Evolutionary conservation across 2,329 filamentous ascomycete genomes (phyloP), one percentile per base, ranked within the genome.

Genomic region (Fusarium sp.): DNA sequence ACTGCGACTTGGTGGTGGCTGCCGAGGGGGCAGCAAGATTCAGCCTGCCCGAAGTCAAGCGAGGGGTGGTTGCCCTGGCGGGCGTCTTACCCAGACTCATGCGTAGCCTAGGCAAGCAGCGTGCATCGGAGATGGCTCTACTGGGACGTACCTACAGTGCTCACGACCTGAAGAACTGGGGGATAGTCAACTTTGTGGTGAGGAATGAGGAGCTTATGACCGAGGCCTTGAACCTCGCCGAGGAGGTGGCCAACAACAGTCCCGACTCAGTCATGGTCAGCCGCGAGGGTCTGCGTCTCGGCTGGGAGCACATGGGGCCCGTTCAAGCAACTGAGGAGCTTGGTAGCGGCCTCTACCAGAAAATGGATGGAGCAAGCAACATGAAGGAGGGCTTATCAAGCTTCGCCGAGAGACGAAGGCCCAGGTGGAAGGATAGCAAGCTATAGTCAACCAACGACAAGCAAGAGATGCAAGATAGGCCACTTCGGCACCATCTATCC

Each of bases 251-350:
- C 7, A 87, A 79, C 69, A 91, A 92, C 79, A 93, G 91, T 74
- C 93, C 93, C 1, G 93, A 95, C 81, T 87, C 91, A 23, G 90
- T 95, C 27, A 89, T 94, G 76, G 91, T 93, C 20, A 92, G 86
- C 65, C 85, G 92, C 10, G 91, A 92, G 78, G 92, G 92, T 0
- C 79, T 95, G 45, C 90, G 91, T 80, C 81, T 92, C 74, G 92
- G 91, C 0, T 94, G 92, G 92, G 92, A 93, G 78, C 88, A 87
- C 89, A 16, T 91, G 89, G 1, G 90, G 91, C 80, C 87, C 88
- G 71, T 91, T 82, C 64, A 77, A 88, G 75, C 80, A 91, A 68
- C 84, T 84, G 39, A 87, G 85, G 85, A 74, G 69, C 16, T 43
- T 76, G 18, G 67, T 66, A 30, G 71, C 48, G 5, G 89, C 90